A percentile compares a stretch with the other conserved stretches of the same genome.
phyloP scores from a whole-genome alignment of 306 rosid species.

The Argentina anserina region DNA sequence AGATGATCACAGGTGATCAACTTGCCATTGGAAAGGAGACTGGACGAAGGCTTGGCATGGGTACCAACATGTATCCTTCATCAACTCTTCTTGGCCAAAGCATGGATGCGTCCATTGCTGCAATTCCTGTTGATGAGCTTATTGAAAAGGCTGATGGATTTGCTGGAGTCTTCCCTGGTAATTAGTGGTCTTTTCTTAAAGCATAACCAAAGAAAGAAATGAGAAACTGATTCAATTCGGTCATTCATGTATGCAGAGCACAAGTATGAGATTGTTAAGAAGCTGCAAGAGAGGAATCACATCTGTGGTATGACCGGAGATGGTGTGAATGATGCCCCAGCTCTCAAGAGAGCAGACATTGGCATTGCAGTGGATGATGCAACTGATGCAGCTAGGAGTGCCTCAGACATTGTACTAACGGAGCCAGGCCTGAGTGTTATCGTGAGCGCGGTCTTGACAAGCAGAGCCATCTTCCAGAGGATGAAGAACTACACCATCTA shows the following conservation, averaged over 20 bases:
- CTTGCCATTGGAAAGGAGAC: constrained; percentile 97
- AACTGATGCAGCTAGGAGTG: constrained; percentile 87
- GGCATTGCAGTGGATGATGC: constrained; percentile 97
- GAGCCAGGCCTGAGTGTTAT: constrained; percentile 92
- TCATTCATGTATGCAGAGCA: constrained; percentile 48
- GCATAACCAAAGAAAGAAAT: background rate
- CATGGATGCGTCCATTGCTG: constrained; percentile 58
- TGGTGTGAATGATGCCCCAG: constrained; percentile 94
- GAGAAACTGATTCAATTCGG: background rate
- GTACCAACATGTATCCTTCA: constrained; percentile 95
- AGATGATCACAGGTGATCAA: constrained; percentile 98
- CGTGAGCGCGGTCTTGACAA: constrained; percentile 79
- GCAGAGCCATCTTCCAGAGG: constrained; percentile 94
- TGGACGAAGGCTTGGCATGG: constrained; percentile 96
- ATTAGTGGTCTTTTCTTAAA: background rate
- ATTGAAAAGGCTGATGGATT: constrained; percentile 96
- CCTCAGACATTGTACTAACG: constrained; percentile 90
- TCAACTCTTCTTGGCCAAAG: constrained; percentile 70
- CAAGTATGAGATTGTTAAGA: constrained; percentile 88
- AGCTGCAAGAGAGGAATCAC: constrained; percentile 68
- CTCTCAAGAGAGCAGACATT: constrained; percentile 85
- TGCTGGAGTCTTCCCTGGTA: constrained; percentile 96
- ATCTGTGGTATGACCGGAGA: constrained; percentile 93
- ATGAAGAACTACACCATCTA: constrained; percentile 96
- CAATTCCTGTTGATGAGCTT: constrained; percentile 78